Conservation (phyloP, 345 rosid genomes). For the Eucalyptus decipiens region DNA sequence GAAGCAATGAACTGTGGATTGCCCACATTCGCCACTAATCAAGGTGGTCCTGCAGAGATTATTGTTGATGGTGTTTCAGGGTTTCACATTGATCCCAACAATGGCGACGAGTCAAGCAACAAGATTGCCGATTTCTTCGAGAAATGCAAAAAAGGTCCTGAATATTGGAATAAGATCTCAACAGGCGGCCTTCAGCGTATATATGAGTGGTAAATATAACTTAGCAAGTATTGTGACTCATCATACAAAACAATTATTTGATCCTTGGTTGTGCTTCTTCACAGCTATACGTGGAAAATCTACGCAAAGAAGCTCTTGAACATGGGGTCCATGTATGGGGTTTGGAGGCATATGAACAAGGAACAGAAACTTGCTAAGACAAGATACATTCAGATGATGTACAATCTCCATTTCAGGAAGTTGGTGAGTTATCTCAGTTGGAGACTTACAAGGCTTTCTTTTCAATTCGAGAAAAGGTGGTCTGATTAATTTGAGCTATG, state of each 20-base stretch:
- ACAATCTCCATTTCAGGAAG: constrained; percentile 60
- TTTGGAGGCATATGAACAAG: constrained; percentile 76
- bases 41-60: constrained; percentile 96
- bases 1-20: constrained; percentile 98
- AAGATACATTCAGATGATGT: constrained; percentile 59
- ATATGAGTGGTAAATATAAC: constrained; percentile 49
- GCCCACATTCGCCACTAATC: constrained; percentile 85
- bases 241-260: background rate
- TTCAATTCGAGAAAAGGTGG: background rate
- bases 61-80: constrained; percentile 86
- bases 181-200: constrained; percentile 59
- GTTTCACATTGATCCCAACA: constrained; percentile 77
- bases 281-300: constrained; percentile 93
- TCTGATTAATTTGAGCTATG: background rate
- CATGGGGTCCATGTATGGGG: constrained; percentile 74
- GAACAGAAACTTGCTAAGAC: constrained; percentile 66
- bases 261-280: background rate
- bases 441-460: background rate
- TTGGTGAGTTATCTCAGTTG: constrained; percentile 31
- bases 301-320: constrained; percentile 57
- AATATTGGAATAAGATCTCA: constrained; percentile 54
- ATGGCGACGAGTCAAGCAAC: constrained; percentile 62
- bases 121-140: constrained; percentile 77
- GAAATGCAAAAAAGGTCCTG: constrained; percentile 40
- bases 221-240: background rate